These are phyloP conservation scores for Xanthoconium stramineum DNA, from an alignment of 768 basidiomycete genomes.

Conservation along the genomic window DNA sequence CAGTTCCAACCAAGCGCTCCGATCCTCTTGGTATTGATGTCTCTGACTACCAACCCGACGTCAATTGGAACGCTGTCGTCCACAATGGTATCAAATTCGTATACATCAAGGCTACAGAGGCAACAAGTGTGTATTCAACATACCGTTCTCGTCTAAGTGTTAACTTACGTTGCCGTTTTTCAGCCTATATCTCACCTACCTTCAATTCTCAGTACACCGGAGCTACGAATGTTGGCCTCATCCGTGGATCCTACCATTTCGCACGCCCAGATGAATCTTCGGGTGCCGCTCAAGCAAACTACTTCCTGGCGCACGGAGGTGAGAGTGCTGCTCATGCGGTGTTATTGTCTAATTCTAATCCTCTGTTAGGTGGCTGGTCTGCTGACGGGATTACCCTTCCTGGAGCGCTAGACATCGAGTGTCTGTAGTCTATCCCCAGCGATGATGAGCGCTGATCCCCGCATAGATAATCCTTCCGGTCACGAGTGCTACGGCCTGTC, in stretches of 20 bases:
- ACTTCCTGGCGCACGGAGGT: slow-evolving; percentile 47
- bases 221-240: slow-evolving; percentile 52
- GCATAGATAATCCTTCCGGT: slow-evolving; percentile 49
- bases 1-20: too few species aligned
- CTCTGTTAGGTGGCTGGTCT: slow-evolving; percentile 46
- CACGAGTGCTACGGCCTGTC: slow-evolving; percentile 54
- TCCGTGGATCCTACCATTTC: slow-evolving; percentile 62
- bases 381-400: slow-evolving; percentile 59
- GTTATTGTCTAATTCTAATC: not conserved
- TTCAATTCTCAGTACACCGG: slow-evolving; percentile 51
- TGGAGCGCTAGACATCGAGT: slow-evolving; percentile 63
- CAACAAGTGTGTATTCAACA: not conserved
- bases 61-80: not conserved
- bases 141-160: too few species aligned
- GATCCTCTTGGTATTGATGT: not conserved
- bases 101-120: not conserved
- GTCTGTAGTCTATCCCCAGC: slow-evolving; percentile 30
- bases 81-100: not conserved
- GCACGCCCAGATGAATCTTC: slow-evolving; percentile 44
- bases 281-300: slow-evolving; percentile 44
- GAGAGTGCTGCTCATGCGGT: not conserved
- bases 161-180: too few species aligned
- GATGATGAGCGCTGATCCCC: not conserved
- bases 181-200: too few species aligned
- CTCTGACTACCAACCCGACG: not conserved